Conservation (phyloP, 2,329 filamentous ascomycete genomes). For the Camillea tinctor region DNA sequence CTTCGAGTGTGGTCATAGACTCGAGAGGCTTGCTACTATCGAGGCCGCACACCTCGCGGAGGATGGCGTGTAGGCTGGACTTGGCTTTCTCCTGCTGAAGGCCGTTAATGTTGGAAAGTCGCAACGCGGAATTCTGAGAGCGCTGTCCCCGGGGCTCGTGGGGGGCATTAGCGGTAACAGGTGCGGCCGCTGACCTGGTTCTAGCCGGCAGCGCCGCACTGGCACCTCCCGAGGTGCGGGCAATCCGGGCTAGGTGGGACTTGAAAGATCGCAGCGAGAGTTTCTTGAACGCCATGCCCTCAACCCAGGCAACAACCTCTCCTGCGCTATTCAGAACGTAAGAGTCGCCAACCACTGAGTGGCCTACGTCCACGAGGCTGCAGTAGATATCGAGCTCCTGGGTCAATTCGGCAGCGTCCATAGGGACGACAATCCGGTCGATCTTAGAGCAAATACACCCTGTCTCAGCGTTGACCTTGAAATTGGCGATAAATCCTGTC, state of each 20-base stretch:
- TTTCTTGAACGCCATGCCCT: constrained; percentile 33
- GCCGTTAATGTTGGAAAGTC: background rate
- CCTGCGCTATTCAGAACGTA: constrained; percentile 23
- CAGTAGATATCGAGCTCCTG: constrained; percentile 27
- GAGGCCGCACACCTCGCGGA: constrained; percentile 53
- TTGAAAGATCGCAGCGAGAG: constrained; percentile 35
- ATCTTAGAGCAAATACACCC: constrained; percentile 31
- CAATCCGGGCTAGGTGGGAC: constrained; percentile 7
- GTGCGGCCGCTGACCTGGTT: background rate
- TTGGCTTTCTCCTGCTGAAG: background rate
- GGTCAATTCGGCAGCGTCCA: constrained; percentile 7
- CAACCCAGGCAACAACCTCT: constrained; percentile 21
- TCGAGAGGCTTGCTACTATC: constrained; percentile 39
- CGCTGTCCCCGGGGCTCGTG: no score
- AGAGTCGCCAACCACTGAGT: constrained; percentile 26
- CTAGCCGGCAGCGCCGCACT: background rate
- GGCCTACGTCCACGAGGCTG: constrained; percentile 25
- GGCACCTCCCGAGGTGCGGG: background rate
- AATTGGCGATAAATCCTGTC: constrained; percentile 33
- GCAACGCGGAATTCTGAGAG: background rate
- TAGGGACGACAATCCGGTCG: constrained; percentile 22
- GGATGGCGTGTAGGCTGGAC: background rate
- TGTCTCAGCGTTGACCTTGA: constrained; percentile 22
- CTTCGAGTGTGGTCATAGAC: background rate
- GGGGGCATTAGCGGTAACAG: background rate